Evolutionary conservation across 2,329 filamentous ascomycete genomes (phyloP).

Genomic region (Fusarium sp.): DNA sequence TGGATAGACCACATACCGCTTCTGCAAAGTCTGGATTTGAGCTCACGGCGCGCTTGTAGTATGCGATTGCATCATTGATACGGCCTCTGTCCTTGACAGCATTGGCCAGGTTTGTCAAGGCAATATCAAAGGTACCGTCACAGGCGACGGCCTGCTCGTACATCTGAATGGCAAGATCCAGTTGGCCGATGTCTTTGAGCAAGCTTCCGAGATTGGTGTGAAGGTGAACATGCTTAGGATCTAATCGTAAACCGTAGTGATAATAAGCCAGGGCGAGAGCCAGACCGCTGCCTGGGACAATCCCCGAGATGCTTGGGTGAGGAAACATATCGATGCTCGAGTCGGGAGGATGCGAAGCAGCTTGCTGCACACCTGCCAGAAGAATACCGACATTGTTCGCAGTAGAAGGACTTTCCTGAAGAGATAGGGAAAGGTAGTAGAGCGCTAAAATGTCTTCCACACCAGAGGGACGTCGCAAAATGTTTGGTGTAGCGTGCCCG

Average conservation of each 20-base stretch:
- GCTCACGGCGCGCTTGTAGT: conserved; percentile 90
- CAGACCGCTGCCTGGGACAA: conserved; percentile 88
- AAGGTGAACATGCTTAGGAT: conserved; percentile 91
- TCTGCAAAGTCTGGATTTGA: conserved; percentile 98
- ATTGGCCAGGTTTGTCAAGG: conserved; percentile 95
- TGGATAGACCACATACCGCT: conserved; percentile 95
- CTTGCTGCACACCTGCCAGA: conserved; percentile 92
- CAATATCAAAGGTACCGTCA: conserved; percentile 96
- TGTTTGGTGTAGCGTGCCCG: conserved; percentile 69
- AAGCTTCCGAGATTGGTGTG: conserved; percentile 97
- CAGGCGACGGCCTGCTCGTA: conserved; percentile 95
- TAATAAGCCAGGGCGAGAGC: conserved; percentile 94
- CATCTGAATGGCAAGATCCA: conserved; percentile 94
- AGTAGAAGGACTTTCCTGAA: conserved; percentile 96
- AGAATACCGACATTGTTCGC: conserved; percentile 98
- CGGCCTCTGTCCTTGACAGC: conserved; percentile 97
- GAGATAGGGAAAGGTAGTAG: conserved; percentile 94
- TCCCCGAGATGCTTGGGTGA: conserved; percentile 77
- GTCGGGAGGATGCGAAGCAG: conserved; percentile 52
- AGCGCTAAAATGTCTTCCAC: conserved; percentile 94
- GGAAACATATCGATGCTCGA: conserved; percentile 26
- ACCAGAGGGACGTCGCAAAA: conserved; percentile 77
- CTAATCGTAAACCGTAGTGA: conserved; percentile 90
- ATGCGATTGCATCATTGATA: conserved; percentile 91
- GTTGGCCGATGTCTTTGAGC: conserved; percentile 94